Evolutionary conservation across 768 basidiomycete species (phyloP), one percentile per base, ranked within the genome.

Genomic region (Boletus coccyginus): DNA sequence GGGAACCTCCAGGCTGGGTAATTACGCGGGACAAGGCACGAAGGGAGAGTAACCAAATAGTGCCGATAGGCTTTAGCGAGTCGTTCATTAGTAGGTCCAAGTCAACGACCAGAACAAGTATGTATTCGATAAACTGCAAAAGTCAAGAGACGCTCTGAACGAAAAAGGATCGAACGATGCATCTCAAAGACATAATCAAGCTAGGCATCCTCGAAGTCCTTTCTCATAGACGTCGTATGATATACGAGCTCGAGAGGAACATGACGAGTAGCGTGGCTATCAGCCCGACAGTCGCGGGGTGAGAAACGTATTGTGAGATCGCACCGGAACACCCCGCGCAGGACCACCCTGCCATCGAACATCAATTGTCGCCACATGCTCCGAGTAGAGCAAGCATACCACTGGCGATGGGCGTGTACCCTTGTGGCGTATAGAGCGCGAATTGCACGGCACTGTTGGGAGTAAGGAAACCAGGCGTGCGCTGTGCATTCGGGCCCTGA

Each of bases 341-440:
- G 35, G 50, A 21, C 53, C 49, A 58, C n/a, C 57, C 64, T 68
- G 32, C 16, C 3, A 49, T 21, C 27, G 12, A 61, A 29, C 6
- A 16, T 48, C 31, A 60, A 11, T 32, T 4, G 12, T 32, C 31
- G 5, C 17, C 19, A 48, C 40, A 39, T 16, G 1, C 9, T 17
- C 27, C 10, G 35, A 46, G 27, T 10, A 21, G 33, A n/a, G 27
- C 46, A 41, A 35, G 14, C 33, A 50, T 47, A 67, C 73, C 70
- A 74, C 80, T 75, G 17, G 72, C 54, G 31, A 83, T 62, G 14
- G 80, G 78, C 12, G 78, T 80, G 65, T 84, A 83, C 11, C 68
- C 36, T 57, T 74, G 75, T 14, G 83, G 81, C 17, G 75, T 76
- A 64, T 86, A 88, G 61, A 87, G 68, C 46, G 81, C 82, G 66